phyloP scores from a whole-genome alignment of 129 eudicot species.

The Artemisia argyi region DNA sequence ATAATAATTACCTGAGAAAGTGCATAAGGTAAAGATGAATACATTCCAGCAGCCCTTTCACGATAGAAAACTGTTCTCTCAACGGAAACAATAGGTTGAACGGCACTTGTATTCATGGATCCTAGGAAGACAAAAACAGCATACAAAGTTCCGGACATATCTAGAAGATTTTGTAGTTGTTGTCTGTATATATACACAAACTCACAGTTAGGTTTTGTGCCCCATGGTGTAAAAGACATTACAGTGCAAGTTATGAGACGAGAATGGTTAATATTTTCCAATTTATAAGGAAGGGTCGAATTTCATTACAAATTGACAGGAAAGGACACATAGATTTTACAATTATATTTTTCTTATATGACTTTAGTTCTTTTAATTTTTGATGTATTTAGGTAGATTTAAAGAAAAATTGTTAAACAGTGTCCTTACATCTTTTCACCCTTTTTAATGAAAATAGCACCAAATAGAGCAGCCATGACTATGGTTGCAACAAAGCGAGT shows the following conservation, averaged over 20 bases:
- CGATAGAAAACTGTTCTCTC: constrained; percentile 53
- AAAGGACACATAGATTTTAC: no score
- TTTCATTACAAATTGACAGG: background rate
- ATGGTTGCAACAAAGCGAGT: constrained; percentile 40
- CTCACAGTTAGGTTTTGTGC: constrained; percentile 4
- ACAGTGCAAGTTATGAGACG: no score
- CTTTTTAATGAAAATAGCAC: constrained; percentile 40
- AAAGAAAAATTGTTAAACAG: no score
- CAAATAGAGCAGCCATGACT: constrained; percentile 37
- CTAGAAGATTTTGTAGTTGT: constrained; percentile 39
- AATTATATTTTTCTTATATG: no score
- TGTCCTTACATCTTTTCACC: constrained; percentile 37
- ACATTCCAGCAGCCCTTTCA: constrained; percentile 57
- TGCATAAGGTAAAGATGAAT: constrained; percentile 48
- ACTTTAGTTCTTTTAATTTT: background rate
- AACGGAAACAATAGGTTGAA: constrained; percentile 42
- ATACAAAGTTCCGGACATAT: constrained; percentile 39
- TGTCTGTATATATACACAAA: constrained; percentile 27
- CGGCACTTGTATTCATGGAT: constrained; percentile 35
- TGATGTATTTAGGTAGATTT: background rate
- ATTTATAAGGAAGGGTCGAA: background rate
- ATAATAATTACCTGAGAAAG: constrained; percentile 42
- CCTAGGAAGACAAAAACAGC: constrained; percentile 46
- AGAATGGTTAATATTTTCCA: background rate
- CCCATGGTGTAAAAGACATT: background rate